Evolutionary conservation across 371 early-diverging fungal genomes (phyloP).

Genomic region (Vittaforma corneae): DNA sequence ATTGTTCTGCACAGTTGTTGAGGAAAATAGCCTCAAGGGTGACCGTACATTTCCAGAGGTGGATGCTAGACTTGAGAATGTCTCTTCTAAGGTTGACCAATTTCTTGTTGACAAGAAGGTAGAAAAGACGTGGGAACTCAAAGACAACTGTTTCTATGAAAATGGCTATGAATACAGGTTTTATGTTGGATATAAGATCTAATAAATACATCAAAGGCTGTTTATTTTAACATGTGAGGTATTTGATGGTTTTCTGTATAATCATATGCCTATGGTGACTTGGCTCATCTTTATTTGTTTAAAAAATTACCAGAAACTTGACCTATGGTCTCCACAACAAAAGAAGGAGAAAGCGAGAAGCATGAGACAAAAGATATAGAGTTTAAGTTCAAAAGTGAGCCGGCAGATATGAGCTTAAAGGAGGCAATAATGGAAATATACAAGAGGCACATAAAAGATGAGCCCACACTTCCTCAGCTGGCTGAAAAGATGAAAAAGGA

Average conservation of each 20-base stretch:
- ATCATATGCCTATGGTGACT: no score
- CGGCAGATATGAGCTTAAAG: background rate
- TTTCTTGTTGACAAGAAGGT: background rate
- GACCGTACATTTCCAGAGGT: constrained; percentile 15
- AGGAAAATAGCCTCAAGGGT: constrained; percentile 15
- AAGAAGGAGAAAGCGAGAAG: background rate
- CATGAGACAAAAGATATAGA: background rate
- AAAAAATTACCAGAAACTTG: no score
- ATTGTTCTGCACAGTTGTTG: constrained; percentile 22
- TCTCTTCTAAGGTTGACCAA: background rate
- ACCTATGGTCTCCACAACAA: no score
- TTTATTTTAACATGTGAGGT: no score
- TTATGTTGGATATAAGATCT: background rate
- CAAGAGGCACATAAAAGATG: background rate
- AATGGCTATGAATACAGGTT: constrained; percentile 7
- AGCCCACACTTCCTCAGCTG: constrained; percentile 3
- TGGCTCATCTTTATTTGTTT: no score
- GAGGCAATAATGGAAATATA: background rate
- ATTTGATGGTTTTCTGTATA: no score
- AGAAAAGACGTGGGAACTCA: background rate
- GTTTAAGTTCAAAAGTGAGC: constrained; percentile 1
- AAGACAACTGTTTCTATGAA: constrained; percentile 1
- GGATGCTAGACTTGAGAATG: background rate
- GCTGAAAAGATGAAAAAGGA: constrained; percentile 32
- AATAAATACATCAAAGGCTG: background rate